Percentiles rank a stretch among this genome's conserved stretches.
phyloP scores from a whole-genome alignment of 108 stramenopile species.

The Stephanodiscus minutulus region DNA sequence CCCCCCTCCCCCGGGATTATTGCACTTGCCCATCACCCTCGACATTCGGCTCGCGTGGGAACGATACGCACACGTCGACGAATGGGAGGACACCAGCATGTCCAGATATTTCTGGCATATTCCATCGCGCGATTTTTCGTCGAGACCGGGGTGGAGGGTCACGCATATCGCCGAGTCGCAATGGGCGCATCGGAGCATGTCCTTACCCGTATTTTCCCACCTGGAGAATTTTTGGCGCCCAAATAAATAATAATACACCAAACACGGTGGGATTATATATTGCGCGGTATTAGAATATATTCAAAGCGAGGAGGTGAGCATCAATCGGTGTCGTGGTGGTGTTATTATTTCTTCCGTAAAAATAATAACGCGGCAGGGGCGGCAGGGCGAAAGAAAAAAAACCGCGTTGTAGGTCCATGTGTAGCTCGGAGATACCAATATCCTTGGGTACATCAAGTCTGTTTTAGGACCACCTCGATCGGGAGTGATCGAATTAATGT shows the following conservation, averaged over 20 bases:
- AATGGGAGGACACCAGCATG: constrained; percentile 31
- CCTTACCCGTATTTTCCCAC: constrained; percentile 59
- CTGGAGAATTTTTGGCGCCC: no score
- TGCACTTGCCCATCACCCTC: constrained; percentile 27
- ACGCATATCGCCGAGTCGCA: constrained; percentile 49
- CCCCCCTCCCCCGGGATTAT: not conserved
- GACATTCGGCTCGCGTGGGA: constrained; percentile 25
- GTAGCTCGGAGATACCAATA: constrained; percentile 64
- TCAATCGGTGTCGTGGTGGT: no score
- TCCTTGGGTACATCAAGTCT: constrained; percentile 38
- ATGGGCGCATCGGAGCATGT: constrained; percentile 55
- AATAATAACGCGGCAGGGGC: no score
- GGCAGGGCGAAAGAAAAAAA: constrained; percentile 9
- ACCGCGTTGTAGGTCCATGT: constrained; percentile 55
- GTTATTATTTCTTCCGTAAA: no score
- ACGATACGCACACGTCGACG: constrained; percentile 28
- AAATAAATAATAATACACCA: not conserved
- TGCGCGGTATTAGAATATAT: no score
- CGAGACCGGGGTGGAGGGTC: constrained; percentile 37
- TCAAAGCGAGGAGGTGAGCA: no score
- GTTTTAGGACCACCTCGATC: constrained; percentile 19
- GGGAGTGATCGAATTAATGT: constrained; percentile 14
- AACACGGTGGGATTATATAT: constrained; percentile 1
- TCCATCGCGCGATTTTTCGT: constrained; percentile 15
- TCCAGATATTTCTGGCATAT: constrained; percentile 34